phyloP scores from a whole-genome alignment of 371 early-diverging fungal genomes.

The Circinella umbellata region DNA sequence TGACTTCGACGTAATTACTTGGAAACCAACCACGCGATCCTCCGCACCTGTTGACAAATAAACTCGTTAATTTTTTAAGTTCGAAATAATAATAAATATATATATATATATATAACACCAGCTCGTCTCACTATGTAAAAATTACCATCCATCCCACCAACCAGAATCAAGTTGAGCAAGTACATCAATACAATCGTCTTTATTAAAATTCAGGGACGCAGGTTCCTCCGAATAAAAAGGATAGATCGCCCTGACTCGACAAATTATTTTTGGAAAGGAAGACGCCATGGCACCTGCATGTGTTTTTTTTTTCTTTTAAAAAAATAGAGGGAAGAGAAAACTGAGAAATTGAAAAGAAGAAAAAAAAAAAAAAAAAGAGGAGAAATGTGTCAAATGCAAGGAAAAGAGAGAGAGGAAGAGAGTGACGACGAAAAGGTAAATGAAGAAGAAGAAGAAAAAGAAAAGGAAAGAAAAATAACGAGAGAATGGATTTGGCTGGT shows the following conservation, averaged over 20 bases:
- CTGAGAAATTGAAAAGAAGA: background rate
- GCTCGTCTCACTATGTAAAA: background rate
- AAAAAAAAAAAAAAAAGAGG: background rate
- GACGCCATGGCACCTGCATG: slow-evolving; percentile 18
- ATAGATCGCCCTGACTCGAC: slow-evolving; percentile 70
- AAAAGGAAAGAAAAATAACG: background rate
- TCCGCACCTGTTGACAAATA: slow-evolving; percentile 41
- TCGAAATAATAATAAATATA: background rate
- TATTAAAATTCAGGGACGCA: slow-evolving; percentile 77
- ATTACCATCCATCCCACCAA: slow-evolving; percentile 90
- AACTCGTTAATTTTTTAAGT: background rate
- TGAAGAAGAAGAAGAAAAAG: background rate
- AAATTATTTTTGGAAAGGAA: slow-evolving; percentile 35
- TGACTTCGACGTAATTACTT: slow-evolving; percentile 77
- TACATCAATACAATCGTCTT: slow-evolving; percentile 87
- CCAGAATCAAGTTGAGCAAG: slow-evolving; percentile 83
- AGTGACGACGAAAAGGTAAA: background rate
- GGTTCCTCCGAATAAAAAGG: slow-evolving; percentile 61
- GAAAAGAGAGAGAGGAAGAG: background rate
- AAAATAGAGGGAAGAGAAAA: background rate
- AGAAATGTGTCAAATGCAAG: slow-evolving; percentile 5
- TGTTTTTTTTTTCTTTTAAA: background rate
- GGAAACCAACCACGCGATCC: slow-evolving; percentile 90
- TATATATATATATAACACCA: too few relatives aligned
- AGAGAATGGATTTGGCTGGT: too few relatives aligned